Evolutionary conservation across 768 basidiomycete genomes (phyloP).

Genomic region (Rhodotorula babjevae): DNA sequence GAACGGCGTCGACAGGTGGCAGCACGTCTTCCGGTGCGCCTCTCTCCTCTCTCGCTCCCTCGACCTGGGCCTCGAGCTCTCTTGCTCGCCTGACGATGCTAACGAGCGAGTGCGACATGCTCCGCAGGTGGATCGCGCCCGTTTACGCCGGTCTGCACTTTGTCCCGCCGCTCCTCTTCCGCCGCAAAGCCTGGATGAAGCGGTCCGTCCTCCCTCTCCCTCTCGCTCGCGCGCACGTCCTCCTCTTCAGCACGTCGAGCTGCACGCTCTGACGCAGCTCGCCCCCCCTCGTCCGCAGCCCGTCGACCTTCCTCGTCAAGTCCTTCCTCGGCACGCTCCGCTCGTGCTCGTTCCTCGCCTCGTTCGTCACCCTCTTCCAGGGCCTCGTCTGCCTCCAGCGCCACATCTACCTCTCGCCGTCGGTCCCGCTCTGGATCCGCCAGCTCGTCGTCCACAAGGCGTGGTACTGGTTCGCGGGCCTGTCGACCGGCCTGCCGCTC

Average conservation of each 20-base stretch:
- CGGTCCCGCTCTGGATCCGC: conserved; percentile 46
- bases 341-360: conserved; percentile 79
- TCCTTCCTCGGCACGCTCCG: conserved; percentile 68
- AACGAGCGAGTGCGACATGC: neutral
- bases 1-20: conserved; percentile 66
- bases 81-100: too few relatives aligned
- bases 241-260: too few relatives aligned
- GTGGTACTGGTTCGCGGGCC: conserved; percentile 60
- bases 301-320: conserved; percentile 53
- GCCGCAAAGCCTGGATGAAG: conserved; percentile 60
- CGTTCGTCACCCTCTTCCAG: conserved; percentile 77
- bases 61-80: too few relatives aligned
- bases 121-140: conserved; percentile 47
- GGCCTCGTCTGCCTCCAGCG: conserved; percentile 37
- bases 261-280: too few relatives aligned
- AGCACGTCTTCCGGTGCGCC: conserved; percentile 72
- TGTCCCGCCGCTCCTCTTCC: conserved; percentile 78
- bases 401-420: conserved; percentile 37
- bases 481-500: conserved; percentile 68
- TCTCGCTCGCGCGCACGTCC: too few relatives aligned
- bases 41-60: conserved; percentile 44
- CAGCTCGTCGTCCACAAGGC: conserved; percentile 62
- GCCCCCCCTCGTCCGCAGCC: neutral
- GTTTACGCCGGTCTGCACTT: conserved; percentile 83
- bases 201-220: conserved; percentile 44